These are phyloP conservation scores for Phycomyces nitens DNA, from an alignment of 192 early-diverging fungal species.

Conservation along the genomic window DNA sequence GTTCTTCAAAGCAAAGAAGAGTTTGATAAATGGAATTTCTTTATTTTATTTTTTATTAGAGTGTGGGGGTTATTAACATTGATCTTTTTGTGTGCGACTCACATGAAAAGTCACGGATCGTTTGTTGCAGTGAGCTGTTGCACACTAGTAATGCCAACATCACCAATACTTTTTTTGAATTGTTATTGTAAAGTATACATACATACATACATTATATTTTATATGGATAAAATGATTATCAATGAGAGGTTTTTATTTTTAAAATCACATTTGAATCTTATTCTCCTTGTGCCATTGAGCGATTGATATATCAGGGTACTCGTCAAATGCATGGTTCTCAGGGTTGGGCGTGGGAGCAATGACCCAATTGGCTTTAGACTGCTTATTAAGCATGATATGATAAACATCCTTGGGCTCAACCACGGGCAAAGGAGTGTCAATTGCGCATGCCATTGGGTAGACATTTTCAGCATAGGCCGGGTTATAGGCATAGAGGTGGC, in stretches of 20 bases:
- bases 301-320: constrained; percentile 51
- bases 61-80: no score
- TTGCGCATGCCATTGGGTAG: constrained; percentile 48
- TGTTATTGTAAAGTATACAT: no score
- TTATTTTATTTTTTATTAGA: background rate
- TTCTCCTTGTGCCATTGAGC: constrained; percentile 57
- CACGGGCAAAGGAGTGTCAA: constrained; percentile 52
- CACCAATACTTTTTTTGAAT: background rate
- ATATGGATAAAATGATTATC: no score
- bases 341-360: constrained; percentile 25
- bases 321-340: constrained; percentile 38
- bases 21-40: background rate
- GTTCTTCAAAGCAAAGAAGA: constrained; percentile 2
- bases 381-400: constrained; percentile 42
- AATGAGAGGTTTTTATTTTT: no score
- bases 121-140: background rate
- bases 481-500: constrained; percentile 46
- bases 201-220: no score
- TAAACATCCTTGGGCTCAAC: constrained; percentile 30
- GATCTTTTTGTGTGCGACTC: constrained; percentile 2
- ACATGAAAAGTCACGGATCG: background rate
- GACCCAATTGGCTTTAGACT: constrained; percentile 45
- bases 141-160: constrained; percentile 1
- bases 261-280: no score
- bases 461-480: constrained; percentile 22